phyloP scores from a whole-genome alignment of 345 rosid genomes.

The Hevea brasiliensis region DNA sequence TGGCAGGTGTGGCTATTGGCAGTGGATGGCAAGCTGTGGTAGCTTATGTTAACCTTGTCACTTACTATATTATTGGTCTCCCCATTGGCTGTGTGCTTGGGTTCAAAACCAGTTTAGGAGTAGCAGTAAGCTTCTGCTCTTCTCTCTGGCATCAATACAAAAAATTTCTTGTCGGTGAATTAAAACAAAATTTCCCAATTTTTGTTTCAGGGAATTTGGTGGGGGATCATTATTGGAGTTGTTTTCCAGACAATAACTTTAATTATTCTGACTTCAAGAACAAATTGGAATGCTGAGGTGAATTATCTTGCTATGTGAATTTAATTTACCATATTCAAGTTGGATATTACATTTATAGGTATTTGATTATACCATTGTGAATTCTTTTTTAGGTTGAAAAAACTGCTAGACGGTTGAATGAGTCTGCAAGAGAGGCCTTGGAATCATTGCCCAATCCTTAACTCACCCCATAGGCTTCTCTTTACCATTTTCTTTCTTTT shows the following conservation, averaged over 20 bases:
- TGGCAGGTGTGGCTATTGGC: conserved; percentile 92
- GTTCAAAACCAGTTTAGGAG: conserved; percentile 78
- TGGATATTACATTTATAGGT: too few species aligned
- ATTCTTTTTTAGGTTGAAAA: conserved; percentile 54
- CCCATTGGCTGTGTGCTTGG: conserved; percentile 93
- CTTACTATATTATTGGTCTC: conserved; percentile 88
- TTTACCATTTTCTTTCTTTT: too few species aligned
- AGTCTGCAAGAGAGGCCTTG: conserved; percentile 42
- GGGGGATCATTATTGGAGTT: conserved; percentile 88
- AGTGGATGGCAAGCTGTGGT: conserved; percentile 96
- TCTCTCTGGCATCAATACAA: not conserved
- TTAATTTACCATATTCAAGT: too few species aligned
- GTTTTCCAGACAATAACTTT: conserved; percentile 61
- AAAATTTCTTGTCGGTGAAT: not conserved
- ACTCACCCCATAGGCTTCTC: not conserved
- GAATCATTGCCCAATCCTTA: conserved; percentile 19
- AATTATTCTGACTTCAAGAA: conserved; percentile 63
- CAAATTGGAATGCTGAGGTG: conserved; percentile 83
- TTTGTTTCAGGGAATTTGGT: conserved; percentile 78
- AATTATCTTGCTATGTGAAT: not conserved
- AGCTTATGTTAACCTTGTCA: conserved; percentile 76
- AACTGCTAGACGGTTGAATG: conserved; percentile 50
- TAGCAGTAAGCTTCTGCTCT: conserved; percentile 50
- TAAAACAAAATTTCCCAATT: not conserved
- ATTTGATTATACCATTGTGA: too few species aligned